Percentiles rank a stretch among this genome's conserved stretches.
Evolutionary conservation across 805 yeast species (phyloP).

Genomic region (Yamadazyma laniorum): DNA sequence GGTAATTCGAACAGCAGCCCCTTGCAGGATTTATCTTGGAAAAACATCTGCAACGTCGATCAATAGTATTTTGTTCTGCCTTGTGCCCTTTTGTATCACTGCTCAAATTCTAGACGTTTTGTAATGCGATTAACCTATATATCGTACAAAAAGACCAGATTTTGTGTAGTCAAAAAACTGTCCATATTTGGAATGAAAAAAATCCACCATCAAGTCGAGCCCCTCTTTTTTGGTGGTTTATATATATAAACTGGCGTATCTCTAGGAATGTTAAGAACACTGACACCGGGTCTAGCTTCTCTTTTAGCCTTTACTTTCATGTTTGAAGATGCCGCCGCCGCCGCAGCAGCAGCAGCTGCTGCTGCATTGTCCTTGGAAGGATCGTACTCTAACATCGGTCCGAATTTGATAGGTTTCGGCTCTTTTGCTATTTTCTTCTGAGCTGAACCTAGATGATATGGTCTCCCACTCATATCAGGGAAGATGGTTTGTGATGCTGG

Average conservation of each 20-base stretch:
- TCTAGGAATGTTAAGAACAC: constrained; percentile 30
- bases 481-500: constrained; percentile 22
- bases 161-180: too few species aligned
- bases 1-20: too few species aligned
- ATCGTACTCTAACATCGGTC: constrained; percentile 41
- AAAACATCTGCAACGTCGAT: too few species aligned
- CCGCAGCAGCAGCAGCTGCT: constrained; percentile 10
- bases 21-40: too few species aligned
- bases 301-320: constrained; percentile 14
- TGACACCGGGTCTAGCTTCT: constrained; percentile 18
- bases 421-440: constrained; percentile 11
- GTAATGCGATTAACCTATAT: too few species aligned
- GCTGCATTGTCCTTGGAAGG: constrained; percentile 31
- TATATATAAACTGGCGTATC: constrained; percentile 33
- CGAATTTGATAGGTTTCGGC: constrained; percentile 37
- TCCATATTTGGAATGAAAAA: too few species aligned
- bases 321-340: constrained; percentile 2
- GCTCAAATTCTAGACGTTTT: too few species aligned
- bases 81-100: too few species aligned
- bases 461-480: background rate
- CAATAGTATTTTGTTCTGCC: too few species aligned
- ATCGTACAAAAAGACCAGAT: too few species aligned
- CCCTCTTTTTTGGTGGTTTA: constrained; percentile 28
- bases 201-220: too few species aligned
- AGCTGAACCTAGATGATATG: background rate